Percentiles rank a stretch among this genome's conserved stretches.
Evolutionary conservation across 352 stramenopile genomes (phyloP).

Genomic region (Pythium volutum): DNA sequence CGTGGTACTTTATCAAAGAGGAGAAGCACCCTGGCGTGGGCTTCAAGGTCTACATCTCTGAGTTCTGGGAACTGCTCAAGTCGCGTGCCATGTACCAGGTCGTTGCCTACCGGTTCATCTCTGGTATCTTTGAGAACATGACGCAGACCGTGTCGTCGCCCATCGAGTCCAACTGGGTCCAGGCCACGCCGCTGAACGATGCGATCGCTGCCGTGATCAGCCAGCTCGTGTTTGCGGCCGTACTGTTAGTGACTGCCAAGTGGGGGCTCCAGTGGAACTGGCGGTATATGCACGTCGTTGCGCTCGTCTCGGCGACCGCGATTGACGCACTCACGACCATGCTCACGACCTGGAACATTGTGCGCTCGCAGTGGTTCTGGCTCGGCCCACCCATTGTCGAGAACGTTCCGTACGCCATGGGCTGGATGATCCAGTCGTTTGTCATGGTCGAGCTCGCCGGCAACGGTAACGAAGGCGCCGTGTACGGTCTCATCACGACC

Average conservation of each 20-base stretch:
- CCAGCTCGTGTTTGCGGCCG: conserved; percentile 7
- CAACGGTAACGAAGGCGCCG: conserved; percentile 25
- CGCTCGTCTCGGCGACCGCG: neutral
- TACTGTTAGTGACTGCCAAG: conserved; percentile 18
- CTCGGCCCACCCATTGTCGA: conserved; percentile 18
- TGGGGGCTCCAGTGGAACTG: conserved; percentile 21
- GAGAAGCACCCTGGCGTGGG: neutral
- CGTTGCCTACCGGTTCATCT: conserved; percentile 13
- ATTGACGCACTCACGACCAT: conserved; percentile 19
- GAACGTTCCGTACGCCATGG: conserved; percentile 13
- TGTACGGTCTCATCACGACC: conserved; percentile 20
- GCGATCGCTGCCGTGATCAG: conserved; percentile 11
- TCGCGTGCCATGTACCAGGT: conserved; percentile 25
- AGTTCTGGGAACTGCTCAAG: conserved; percentile 23
- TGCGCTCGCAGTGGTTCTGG: conserved; percentile 28
- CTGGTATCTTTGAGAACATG: conserved; percentile 15
- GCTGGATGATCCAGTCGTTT: conserved; percentile 17
- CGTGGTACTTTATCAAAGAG: conserved; percentile 24
- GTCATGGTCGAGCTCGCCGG: conserved; percentile 28
- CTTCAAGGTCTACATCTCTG: conserved; percentile 22
- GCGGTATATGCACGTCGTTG: conserved; percentile 16
- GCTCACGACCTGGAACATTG: conserved; percentile 17
- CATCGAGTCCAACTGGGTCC: conserved; percentile 16
- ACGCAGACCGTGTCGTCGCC: neutral
- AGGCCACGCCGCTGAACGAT: conserved; percentile 19